These are phyloP conservation scores for Populus alba DNA, from an alignment of 345 rosid genomes.

Conservation along the genomic window DNA sequence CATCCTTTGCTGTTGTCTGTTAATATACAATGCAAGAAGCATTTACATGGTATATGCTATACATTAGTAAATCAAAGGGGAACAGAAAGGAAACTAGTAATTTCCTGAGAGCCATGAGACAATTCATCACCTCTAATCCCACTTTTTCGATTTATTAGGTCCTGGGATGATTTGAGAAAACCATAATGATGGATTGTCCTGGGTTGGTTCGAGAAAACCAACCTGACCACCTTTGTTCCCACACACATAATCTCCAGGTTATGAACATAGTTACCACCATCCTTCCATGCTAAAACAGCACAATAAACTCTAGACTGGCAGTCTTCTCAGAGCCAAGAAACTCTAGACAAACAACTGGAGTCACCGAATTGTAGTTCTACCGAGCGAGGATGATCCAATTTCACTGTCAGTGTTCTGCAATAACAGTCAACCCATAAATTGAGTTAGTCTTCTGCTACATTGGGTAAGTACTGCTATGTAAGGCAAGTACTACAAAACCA, in stretches of 20 bases:
- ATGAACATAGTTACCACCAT: background rate
- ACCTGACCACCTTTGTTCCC: background rate
- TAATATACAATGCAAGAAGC: constrained; percentile 29
- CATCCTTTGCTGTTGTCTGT: background rate
- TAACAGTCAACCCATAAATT: background rate
- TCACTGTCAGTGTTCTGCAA: constrained; percentile 70
- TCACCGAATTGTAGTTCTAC: constrained; percentile 83
- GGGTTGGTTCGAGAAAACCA: background rate
- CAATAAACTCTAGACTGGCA: background rate
- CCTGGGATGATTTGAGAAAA: constrained; percentile 7
- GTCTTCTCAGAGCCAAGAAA: background rate
- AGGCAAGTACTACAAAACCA: background rate
- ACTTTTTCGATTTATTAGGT: background rate
- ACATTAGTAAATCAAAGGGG: constrained; percentile 19
- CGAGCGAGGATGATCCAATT: constrained; percentile 73
- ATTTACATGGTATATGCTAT: constrained; percentile 13
- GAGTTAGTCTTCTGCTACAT: background rate
- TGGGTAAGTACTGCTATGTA: background rate
- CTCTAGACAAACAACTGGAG: background rate
- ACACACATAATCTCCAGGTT: background rate
- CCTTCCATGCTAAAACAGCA: background rate
- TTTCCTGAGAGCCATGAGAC: constrained; percentile 6
- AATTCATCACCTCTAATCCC: background rate
- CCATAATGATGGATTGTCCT: background rate
- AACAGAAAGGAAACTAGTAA: background rate